Evolutionary conservation across 1,284 basidiomycete species (phyloP).

Genomic region (Cerioporus squamosus): DNA sequence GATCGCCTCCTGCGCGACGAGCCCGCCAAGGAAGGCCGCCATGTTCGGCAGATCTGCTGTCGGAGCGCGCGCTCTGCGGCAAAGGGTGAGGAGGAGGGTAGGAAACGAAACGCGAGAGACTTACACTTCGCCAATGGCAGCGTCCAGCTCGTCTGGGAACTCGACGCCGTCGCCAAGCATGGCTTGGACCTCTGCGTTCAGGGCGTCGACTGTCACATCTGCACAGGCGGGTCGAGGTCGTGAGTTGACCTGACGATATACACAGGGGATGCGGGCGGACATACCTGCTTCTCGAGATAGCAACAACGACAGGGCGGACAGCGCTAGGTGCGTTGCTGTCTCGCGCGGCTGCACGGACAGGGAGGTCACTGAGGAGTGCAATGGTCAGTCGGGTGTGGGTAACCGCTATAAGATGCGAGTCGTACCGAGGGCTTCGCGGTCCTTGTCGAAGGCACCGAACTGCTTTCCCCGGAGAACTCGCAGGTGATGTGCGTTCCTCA

Average conservation of each 20-base stretch:
- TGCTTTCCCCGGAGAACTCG: conserved; percentile 76
- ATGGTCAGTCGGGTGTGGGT: neutral
- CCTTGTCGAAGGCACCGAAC: conserved; percentile 62
- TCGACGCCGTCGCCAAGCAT: conserved; percentile 43
- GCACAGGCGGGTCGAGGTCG: neutral
- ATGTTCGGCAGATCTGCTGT: conserved; percentile 90
- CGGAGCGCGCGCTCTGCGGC: conserved; percentile 73
- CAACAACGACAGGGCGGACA: conserved; percentile 60
- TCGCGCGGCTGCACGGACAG: conserved; percentile 49
- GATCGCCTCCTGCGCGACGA: conserved; percentile 97
- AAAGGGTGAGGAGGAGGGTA: conserved; percentile 8
- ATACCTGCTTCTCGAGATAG: conserved; percentile 24
- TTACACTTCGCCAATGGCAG: conserved; percentile 83
- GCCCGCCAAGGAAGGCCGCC: conserved; percentile 90
- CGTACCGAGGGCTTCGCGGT: conserved; percentile 62
- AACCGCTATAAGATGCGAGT: conserved; percentile 9
- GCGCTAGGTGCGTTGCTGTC: conserved; percentile 65
- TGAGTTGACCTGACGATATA: neutral
- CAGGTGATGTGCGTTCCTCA: conserved; percentile 89
- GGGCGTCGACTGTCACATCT: conserved; percentile 38
- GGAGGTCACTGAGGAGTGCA: conserved; percentile 18
- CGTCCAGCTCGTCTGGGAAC: conserved; percentile 63
- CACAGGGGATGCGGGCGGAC: neutral
- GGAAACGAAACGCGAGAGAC: conserved; percentile 30
- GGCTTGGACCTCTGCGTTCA: conserved; percentile 37